Conservation (phyloP, 1,139 yeast species). For the Candida sp. region DNA sequence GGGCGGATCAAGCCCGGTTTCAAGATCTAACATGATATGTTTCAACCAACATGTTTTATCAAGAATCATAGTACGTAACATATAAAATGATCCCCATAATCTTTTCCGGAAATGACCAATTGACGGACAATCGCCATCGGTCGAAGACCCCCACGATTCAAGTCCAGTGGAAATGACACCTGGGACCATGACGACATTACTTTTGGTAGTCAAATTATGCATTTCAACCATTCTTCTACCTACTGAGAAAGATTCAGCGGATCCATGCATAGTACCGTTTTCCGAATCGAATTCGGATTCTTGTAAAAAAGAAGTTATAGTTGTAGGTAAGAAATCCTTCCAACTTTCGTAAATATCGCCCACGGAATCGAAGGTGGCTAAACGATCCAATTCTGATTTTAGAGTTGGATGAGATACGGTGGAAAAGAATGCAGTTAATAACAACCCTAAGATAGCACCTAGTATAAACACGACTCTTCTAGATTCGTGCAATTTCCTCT, state of each 20-base stretch:
- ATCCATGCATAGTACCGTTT: slow-evolving; percentile 39
- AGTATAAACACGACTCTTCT: slow-evolving; percentile 47
- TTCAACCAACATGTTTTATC: slow-evolving; percentile 94
- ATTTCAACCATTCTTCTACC: slow-evolving; percentile 62
- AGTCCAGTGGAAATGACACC: slow-evolving; percentile 96
- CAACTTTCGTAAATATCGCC: slow-evolving; percentile 56
- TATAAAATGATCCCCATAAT: slow-evolving; percentile 95
- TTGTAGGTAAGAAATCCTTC: slow-evolving; percentile 65
- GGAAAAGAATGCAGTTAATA: slow-evolving; percentile 63
- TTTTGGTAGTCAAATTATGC: slow-evolving; percentile 51
- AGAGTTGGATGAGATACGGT: slow-evolving; percentile 39
- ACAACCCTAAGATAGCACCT: slow-evolving; percentile 69
- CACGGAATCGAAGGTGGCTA: slow-evolving; percentile 52
- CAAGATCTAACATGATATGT: slow-evolving; percentile 84
- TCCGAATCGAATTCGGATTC: slow-evolving; percentile 42
- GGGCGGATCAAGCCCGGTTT: slow-evolving; percentile 91
- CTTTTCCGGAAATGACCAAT: slow-evolving; percentile 84
- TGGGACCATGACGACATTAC: slow-evolving; percentile 90
- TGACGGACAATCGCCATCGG: slow-evolving; percentile 71
- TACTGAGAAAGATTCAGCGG: slow-evolving; percentile 84
- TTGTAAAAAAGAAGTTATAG: slow-evolving; percentile 56
- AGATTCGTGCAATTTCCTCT: slow-evolving; percentile 31
- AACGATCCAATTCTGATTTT: slow-evolving; percentile 46
- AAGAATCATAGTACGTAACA: slow-evolving; percentile 88
- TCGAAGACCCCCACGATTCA: slow-evolving; percentile 81